Percentiles rank a stretch among this genome's conserved stretches.
phyloP scores from a whole-genome alignment of 495 filamentous ascomycete species.

The Penicillium lagena region DNA sequence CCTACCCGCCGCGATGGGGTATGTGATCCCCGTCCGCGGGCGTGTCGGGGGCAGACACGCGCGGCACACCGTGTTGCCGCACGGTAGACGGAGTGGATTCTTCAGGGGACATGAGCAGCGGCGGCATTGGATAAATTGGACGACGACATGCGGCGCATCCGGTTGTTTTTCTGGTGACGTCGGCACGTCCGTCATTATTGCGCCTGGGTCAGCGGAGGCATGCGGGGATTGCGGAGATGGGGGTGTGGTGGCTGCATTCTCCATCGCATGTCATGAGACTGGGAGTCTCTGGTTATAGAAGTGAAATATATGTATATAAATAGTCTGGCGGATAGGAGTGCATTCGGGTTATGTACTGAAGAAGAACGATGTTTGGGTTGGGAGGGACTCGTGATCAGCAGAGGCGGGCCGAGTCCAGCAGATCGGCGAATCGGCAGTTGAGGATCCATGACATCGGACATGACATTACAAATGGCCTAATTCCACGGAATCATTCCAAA shows the following conservation, averaged over 20 bases:
- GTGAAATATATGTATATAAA: no score
- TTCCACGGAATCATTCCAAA: no score
- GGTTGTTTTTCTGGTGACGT: constrained; percentile 28
- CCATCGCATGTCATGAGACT: constrained; percentile 17
- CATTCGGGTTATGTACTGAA: no score
- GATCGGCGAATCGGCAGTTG: constrained; percentile 1
- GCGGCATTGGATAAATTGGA: constrained; percentile 69
- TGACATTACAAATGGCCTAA: no score
- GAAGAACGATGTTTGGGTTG: constrained; percentile 1
- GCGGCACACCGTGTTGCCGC: constrained; percentile 73
- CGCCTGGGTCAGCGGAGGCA: constrained; percentile 2
- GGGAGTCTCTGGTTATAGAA: no score
- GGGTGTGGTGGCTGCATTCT: constrained; percentile 11
- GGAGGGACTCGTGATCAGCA: constrained; percentile 13
- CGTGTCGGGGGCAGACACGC: constrained; percentile 63
- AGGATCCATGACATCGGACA: no score
- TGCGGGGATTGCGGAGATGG: constrained; percentile 2
- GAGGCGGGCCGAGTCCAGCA: constrained; percentile 19
- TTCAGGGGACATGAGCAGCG: constrained; percentile 64
- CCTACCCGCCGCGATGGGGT: constrained; percentile 58
- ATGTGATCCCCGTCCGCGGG: constrained; percentile 61
- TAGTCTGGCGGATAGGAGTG: no score
- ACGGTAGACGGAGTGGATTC: constrained; percentile 71
- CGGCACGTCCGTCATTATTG: constrained; percentile 8
- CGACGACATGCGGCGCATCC: constrained; percentile 36